Evolutionary conservation across 345 rosid species (phyloP), one percentile per base, ranked within the genome.

Genomic region (Garcia nutans): DNA sequence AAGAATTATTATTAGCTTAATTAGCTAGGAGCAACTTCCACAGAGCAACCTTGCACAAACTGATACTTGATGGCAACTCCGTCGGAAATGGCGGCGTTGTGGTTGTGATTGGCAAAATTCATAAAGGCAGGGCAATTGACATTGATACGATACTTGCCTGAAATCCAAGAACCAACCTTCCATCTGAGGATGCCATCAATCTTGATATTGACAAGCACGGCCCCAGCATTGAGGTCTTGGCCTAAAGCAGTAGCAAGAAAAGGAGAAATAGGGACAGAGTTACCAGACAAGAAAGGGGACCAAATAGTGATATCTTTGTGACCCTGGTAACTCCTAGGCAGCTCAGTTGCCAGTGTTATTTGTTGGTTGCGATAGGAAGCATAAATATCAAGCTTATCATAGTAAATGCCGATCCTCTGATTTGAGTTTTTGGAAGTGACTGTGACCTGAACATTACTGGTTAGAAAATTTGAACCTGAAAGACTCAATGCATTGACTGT

Each of bases 131-230:
- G 97, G 74, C 99, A 92, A 37, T 81, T 90, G 6, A 79, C 92
- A 5, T 77, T 81, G 64, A 95, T 52, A 3, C 73, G 89, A 75
- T 94, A 94, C 73, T 68, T 73, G 2, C 96, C 89, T 0, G 97
- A 91, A 41, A 89, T 68, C 92, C 91, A 91, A 7, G 97, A 78
- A 3, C 98, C 98, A 8, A 92, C 93, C 68, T 87, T 92, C 93
- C 92, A 94, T 77, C 76, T 88, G 50, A 91, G 68, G 28, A 59
- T 74, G 24, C 97, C 97, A 0, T 85, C 82, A 31, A 88, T 76
- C 83, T 86, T 91, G 52, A 94, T 63, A 37, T 86, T 79, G 22
- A 92, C 23, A 55, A 94, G 77, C 60, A 92, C 77, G 73, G 74
- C 71, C 45, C 94, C 98, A 3, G 91, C 84, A 54, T 57, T 78